A percentile compares a stretch with the other conserved stretches of the same genome.
Evolutionary conservation across 352 stramenopile species (phyloP).

Genomic region (Elongisporangium anandrum): DNA sequence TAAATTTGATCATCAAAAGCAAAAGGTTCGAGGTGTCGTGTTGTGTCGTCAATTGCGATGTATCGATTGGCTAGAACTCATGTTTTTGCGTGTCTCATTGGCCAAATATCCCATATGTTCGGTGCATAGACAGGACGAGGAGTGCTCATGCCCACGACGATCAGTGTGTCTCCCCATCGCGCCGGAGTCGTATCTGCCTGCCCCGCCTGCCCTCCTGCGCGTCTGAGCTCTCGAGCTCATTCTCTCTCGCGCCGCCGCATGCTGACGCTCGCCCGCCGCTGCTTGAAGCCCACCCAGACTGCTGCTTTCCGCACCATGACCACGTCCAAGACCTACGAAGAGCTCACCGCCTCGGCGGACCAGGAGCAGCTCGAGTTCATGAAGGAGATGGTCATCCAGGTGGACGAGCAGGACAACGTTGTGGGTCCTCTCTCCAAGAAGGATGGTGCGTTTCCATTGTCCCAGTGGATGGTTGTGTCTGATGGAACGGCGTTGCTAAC

Average conservation of each 20-base stretch:
- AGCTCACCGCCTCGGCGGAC: slow-evolving; percentile 65
- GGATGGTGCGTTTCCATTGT: slow-evolving; percentile 30
- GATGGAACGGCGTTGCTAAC: too few species aligned
- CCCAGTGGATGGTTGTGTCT: too few species aligned
- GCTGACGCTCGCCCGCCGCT: not conserved
- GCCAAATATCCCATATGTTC: not conserved
- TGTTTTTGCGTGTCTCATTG: not conserved
- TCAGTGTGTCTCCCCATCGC: not conserved
- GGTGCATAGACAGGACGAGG: not conserved
- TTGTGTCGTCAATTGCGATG: not conserved
- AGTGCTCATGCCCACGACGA: not conserved
- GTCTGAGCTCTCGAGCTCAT: not conserved
- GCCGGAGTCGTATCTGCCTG: not conserved
- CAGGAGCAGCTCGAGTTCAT: slow-evolving; percentile 84
- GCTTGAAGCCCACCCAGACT: not conserved
- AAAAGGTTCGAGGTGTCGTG: not conserved
- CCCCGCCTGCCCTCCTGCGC: not conserved
- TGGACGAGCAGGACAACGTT: slow-evolving; percentile 80
- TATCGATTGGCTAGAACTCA: not conserved
- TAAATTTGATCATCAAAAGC: not conserved
- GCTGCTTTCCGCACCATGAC: not conserved
- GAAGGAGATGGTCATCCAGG: slow-evolving; percentile 89
- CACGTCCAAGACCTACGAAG: slow-evolving; percentile 16
- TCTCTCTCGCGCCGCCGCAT: not conserved
- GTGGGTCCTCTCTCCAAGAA: slow-evolving; percentile 86